Percentiles rank a stretch among this genome's conserved stretches.
These are phyloP conservation scores for Fusarium virguliforme DNA, from an alignment of 2,329 filamentous ascomycete genomes.

Conservation along the genomic window DNA sequence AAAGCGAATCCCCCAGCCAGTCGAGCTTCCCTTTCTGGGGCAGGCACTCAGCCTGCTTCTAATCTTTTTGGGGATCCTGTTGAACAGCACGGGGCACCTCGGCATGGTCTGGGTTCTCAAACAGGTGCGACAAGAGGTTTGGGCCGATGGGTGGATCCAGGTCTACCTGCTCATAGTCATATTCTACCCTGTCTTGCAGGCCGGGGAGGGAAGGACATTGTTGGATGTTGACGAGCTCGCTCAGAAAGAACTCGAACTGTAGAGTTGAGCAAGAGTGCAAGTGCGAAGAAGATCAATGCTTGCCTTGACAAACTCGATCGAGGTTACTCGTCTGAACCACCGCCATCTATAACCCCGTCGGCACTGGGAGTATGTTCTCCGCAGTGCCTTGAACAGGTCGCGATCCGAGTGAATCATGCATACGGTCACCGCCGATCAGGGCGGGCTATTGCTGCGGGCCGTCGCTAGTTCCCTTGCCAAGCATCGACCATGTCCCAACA, in stretches of 20 bases:
- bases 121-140: slow-evolving; percentile 18
- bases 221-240: slow-evolving; percentile 20
- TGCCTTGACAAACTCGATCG: slow-evolving; percentile 30
- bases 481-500: not conserved
- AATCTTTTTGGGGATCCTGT: slow-evolving; percentile 17
- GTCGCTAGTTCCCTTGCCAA: slow-evolving; percentile 16
- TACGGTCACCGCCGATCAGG: too few species aligned
- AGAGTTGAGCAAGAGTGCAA: not conserved
- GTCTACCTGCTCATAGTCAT: slow-evolving; percentile 13
- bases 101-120: slow-evolving; percentile 28
- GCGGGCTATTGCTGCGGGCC: slow-evolving; percentile 16
- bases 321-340: slow-evolving; percentile 11
- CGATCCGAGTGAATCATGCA: too few species aligned
- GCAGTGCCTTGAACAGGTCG: too few species aligned
- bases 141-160: slow-evolving; percentile 10
- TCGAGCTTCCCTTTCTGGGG: slow-evolving; percentile 8
- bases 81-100: slow-evolving; percentile 21
- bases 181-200: slow-evolving; percentile 7
- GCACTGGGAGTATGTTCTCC: not conserved
- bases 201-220: slow-evolving; percentile 16
- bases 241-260: slow-evolving; percentile 20
- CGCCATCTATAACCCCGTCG: slow-evolving; percentile 2
- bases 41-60: slow-evolving; percentile 11
- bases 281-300: not conserved
- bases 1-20: slow-evolving; percentile 11